These are phyloP conservation scores for Lasiosphaeria ovina DNA, from an alignment of 495 filamentous ascomycete species.

Conservation along the genomic window DNA sequence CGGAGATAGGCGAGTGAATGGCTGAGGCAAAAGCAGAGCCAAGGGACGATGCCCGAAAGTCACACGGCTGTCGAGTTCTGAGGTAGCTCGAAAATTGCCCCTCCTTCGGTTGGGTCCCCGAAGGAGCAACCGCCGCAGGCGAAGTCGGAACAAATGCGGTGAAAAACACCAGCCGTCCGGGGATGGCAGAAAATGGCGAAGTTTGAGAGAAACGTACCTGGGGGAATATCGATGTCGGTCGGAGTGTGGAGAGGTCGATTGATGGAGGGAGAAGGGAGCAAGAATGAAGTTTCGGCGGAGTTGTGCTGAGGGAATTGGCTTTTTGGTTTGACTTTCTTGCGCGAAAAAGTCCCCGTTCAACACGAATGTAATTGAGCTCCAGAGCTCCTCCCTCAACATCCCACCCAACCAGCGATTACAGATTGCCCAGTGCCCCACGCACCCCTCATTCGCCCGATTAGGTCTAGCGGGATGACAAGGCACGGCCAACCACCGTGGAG, in stretches of 20 bases:
- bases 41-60: neutral
- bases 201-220: conserved; percentile 8
- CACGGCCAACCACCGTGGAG: neutral
- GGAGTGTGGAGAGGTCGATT: neutral
- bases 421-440: conserved; percentile 11
- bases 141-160: neutral
- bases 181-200: neutral
- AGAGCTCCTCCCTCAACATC: conserved; percentile 15
- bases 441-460: conserved; percentile 9
- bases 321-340: conserved; percentile 9
- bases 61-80: neutral
- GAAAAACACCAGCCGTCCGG: neutral
- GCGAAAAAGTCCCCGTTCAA: conserved; percentile 17
- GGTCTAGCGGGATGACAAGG: neutral
- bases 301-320: conserved; percentile 17
- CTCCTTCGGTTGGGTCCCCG: neutral
- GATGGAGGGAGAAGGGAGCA: neutral
- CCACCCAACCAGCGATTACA: conserved; percentile 14
- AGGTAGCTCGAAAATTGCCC: conserved; percentile 1
- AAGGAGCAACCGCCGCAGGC: neutral
- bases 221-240: neutral
- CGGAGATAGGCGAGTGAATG: neutral
- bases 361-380: conserved; percentile 8
- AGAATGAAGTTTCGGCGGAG: conserved; percentile 3
- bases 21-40: neutral